Evolutionary conservation across 768 basidiomycete species (phyloP).

Genomic region (Tremella fuciformis): DNA sequence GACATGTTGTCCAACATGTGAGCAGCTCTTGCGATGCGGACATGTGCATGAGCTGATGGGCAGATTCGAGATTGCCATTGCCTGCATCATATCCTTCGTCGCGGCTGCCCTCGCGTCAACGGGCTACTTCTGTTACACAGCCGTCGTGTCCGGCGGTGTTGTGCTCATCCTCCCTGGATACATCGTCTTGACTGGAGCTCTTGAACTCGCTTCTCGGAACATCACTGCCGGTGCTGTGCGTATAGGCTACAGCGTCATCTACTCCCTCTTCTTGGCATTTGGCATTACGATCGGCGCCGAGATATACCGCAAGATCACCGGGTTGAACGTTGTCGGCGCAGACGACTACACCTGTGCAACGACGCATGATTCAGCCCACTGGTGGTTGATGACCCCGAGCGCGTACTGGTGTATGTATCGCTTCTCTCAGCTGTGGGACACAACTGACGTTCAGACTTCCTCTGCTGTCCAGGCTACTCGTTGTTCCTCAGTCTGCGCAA

Average conservation of each 20-base stretch:
- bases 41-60: neutral
- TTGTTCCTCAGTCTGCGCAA: slow-evolving; percentile 51
- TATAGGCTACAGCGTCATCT: slow-evolving; percentile 70
- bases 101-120: slow-evolving; percentile 70
- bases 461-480: slow-evolving; percentile 53
- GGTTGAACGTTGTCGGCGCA: slow-evolving; percentile 46
- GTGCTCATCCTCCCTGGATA: slow-evolving; percentile 72
- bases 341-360: slow-evolving; percentile 63
- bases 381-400: slow-evolving; percentile 72
- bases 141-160: slow-evolving; percentile 70
- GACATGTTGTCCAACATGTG: slow-evolving; percentile 78
- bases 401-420: slow-evolving; percentile 64
- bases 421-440: neutral
- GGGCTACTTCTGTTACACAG: slow-evolving; percentile 72
- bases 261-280: slow-evolving; percentile 61
- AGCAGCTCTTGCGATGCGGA: slow-evolving; percentile 55
- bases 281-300: slow-evolving; percentile 77
- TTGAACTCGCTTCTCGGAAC: slow-evolving; percentile 75
- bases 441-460: slow-evolving; percentile 39
- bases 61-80: slow-evolving; percentile 66
- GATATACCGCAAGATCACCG: slow-evolving; percentile 62
- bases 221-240: slow-evolving; percentile 81
- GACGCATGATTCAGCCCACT: slow-evolving; percentile 63
- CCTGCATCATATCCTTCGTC: slow-evolving; percentile 74
- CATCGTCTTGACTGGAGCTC: slow-evolving; percentile 59